Base-by-base conservation (phyloP, 1,284 basidiomycete species). In the Apiotrichum sp. region DNA sequence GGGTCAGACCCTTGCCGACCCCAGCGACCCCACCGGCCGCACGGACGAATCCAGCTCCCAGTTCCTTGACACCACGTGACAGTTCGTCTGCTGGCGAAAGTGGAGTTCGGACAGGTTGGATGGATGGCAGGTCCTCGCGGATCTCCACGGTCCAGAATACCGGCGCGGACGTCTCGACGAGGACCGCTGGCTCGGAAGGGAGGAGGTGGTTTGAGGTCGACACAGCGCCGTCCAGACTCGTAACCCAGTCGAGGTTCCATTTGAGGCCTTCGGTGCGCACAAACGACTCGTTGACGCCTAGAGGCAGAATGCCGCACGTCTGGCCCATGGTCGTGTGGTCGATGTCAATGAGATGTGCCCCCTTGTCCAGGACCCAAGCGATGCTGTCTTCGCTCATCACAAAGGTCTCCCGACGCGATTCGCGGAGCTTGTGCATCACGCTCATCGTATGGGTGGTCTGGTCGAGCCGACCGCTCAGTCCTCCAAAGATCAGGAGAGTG, bases 381-480 rank as follows among this genome's bases (percentile, higher is more conserved):
- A 93, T 78, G 64, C 87, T 91, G 52, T 93, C 89, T 54, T 92
- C 88, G 8, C 89, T 89, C 2, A 95, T 79, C 0, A 84, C 88
- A 70, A 84, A 93, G 1, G 87, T 83, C 14, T 80, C 78, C 6
- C 81, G 73, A 22, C 88, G 78, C 7, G 70, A 79, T 62, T 79
- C 81, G 16, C 89, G 84, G 13, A 93, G 78, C 71, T 91, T 92
- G 77, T 92, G 84, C 3, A 98, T 76, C 40, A 87, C 83, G 4
- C 91, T 88, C 34, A 98, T 80, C 0, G 90, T 89, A 67, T 97
- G 93, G 2, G 95, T 78, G 0, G 93, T 97, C 70, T 98, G 95
- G 69, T 98, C 96, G 3, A 98, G 79, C 11, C 95, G 84, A 0
- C 95, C 96, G 1, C 87, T 82, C 2, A 98, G 79, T 0, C 95